Base-by-base conservation (phyloP, 2,329 filamentous ascomycete genomes). In the Colletotrichum godetiae region DNA sequence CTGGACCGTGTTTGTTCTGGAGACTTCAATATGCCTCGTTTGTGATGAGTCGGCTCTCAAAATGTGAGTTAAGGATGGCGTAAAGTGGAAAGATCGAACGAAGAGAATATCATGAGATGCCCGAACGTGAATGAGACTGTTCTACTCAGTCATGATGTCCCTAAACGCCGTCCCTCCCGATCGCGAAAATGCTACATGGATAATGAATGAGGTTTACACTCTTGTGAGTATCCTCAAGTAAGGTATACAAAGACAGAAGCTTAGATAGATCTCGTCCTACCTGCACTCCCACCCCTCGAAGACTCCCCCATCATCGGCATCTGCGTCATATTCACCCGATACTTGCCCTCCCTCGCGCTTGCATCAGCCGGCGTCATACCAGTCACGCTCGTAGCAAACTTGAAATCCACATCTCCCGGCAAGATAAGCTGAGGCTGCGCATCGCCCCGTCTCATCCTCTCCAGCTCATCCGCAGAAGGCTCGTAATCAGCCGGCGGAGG, bases 401-500 rank as follows among this genome's bases (percentile, higher is more conserved):
- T 76, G 27, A 74, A 31, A 55, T 71, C 73, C 59, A 68, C 60
- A 27, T 72, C 67, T 19, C 62, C 70, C 3, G 70, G 59, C 55
- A 75, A 53, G 4, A 78, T 75, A 2, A 77, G 66, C 68, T 78
- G 78, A 15, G 78, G 77, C 68, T 79, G 77, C 10, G 74, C 58
- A 12, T 79, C 78, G 3, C 78, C 78, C 61, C 77, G 55, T 57
- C 68, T 57, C 35, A 70, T 67, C 61, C 78, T 68, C 73, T 66
- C 72, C 62, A 75, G 42, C 65, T 79, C 77, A n/a, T 62, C 74
- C 61, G 66, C 72, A 55, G 76, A 75, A 8, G 76, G 75, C 46
- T 72, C 71, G 35, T 78, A 76, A 11, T 74, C 77, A 15, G 72
- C 68, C 22, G 74, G 73, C 31, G 70, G 76, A 56, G 63, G 70